Base-by-base conservation (phyloP, 768 basidiomycete species). In the Cyclocybe cylindracea region DNA sequence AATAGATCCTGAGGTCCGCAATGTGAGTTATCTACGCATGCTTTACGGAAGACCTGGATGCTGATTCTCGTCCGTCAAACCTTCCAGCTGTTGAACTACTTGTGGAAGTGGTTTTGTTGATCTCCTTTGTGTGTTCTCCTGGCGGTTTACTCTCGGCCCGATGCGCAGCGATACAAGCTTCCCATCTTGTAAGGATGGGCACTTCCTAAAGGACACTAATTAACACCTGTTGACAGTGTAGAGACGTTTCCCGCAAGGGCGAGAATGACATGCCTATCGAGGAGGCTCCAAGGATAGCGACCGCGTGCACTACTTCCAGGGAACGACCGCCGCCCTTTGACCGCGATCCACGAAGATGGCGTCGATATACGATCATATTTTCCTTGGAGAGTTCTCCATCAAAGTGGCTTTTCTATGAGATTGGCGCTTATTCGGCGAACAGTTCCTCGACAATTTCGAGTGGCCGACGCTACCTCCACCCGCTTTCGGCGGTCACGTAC, bases 371-470 rank as follows among this genome's bases (percentile, higher is more conserved):
- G 75, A 31, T 74, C 78, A 1, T 89, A 87, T 64, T 86, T 87
- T 70, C 79, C 84, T 1, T 86, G 85, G 85, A 85, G 83, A 83
- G 53, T 41, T 70, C 14, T 11, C 46, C 42, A 18, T 40, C 32
- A 29, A 40, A 36, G 24, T 24, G 24, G 5, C n/a, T 13, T 34
- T 35, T 50, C 46, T 18, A 7, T 18, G 10, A 19, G 11, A 16
- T 31, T 51, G n/a, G 48, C 46, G 35, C 44, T 37, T 36, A 14
- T 36, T n/a, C 42, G 61, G 19, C 51, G 41, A 24, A 13, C 48
- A 84, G 82, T 74, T 87, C 61, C 63, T 88, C 39, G 85, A 87
- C 61, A 87, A 87, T 67, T 86, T 87, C 54, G 86, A 88, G 67
- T 86, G 85, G 83, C 85, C n/a, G 85, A 87, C 52, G 86, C 24